Conservation (phyloP, 371 early-diverging fungal genomes). For the Apophysomyces sp. region DNA sequence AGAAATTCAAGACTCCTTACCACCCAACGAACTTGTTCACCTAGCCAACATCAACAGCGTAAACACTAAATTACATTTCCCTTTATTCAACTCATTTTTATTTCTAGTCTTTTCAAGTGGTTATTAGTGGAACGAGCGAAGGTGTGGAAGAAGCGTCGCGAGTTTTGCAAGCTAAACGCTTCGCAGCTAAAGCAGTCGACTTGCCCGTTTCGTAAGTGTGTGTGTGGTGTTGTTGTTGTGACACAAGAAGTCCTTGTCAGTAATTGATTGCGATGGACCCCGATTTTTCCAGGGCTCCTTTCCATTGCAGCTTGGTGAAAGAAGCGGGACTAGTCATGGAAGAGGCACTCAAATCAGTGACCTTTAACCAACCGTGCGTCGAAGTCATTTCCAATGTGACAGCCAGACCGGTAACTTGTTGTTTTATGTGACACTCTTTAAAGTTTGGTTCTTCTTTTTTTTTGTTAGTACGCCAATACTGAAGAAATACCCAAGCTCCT, state of each 20-base stretch:
- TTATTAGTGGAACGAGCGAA: slow-evolving; percentile 85
- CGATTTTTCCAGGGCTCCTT: slow-evolving; percentile 71
- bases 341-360: slow-evolving; percentile 62
- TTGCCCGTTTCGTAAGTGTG: slow-evolving; percentile 84
- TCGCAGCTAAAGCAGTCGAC: slow-evolving; percentile 85
- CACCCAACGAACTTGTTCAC: slow-evolving; percentile 70
- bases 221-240: too few relatives aligned
- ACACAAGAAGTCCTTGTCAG: not conserved
- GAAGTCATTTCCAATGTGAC: slow-evolving; percentile 93
- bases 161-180: slow-evolving; percentile 70
- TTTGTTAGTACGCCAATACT: slow-evolving; percentile 33
- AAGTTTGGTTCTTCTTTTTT: not conserved
- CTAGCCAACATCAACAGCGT: slow-evolving; percentile 90
- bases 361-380: slow-evolving; percentile 60
- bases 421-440: too few relatives aligned
- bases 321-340: slow-evolving; percentile 81
- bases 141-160: slow-evolving; percentile 88
- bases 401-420: slow-evolving; percentile 75
- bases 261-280: not conserved
- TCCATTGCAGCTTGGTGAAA: slow-evolving; percentile 89
- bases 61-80: slow-evolving; percentile 11
- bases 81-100: not conserved
- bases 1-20: slow-evolving; percentile 60
- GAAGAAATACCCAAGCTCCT: slow-evolving; percentile 72
- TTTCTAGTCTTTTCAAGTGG: slow-evolving; percentile 73